Conservation (phyloP, 1,284 basidiomycete species). For the Rhodotorula sp. region DNA sequence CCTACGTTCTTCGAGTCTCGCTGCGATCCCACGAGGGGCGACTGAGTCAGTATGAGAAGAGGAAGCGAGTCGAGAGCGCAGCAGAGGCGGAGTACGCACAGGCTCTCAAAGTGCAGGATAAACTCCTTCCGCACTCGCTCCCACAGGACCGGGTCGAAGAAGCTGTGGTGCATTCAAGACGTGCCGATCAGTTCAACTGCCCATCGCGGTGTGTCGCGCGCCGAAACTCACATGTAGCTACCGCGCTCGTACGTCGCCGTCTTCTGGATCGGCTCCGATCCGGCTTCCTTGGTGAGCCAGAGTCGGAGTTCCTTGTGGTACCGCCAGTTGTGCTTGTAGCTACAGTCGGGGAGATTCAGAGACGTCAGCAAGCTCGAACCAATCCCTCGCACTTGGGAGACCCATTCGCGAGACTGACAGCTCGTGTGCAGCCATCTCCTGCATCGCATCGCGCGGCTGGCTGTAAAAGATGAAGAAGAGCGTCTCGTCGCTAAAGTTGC, state of each 20-base stretch:
- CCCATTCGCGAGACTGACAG: constrained; percentile 58
- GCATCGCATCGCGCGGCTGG: constrained; percentile 84
- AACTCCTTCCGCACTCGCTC: constrained; percentile 55
- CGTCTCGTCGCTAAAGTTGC: constrained; percentile 92
- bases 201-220: neutral
- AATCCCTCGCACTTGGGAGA: too few relatives aligned
- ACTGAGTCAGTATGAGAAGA: neutral
- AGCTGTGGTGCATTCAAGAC: constrained; percentile 46
- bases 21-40: neutral
- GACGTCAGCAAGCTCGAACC: too few relatives aligned
- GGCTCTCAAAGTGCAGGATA: constrained; percentile 28
- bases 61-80: neutral
- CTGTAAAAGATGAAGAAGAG: constrained; percentile 99
- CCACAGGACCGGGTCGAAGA: constrained; percentile 90
- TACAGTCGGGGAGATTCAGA: constrained; percentile 46
- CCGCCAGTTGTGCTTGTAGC: constrained; percentile 94
- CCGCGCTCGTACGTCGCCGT: constrained; percentile 86
- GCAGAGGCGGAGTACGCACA: neutral
- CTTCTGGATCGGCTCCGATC: constrained; percentile 77
- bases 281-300: constrained; percentile 93
- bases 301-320: constrained; percentile 93
- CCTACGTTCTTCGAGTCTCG: constrained; percentile 9
- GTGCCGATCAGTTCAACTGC: neutral
- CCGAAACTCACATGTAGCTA: constrained; percentile 61
- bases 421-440: constrained; percentile 94